phyloP scores from a whole-genome alignment of 2,329 filamentous ascomycete species.

The Iodosphaeria phyllophila region DNA sequence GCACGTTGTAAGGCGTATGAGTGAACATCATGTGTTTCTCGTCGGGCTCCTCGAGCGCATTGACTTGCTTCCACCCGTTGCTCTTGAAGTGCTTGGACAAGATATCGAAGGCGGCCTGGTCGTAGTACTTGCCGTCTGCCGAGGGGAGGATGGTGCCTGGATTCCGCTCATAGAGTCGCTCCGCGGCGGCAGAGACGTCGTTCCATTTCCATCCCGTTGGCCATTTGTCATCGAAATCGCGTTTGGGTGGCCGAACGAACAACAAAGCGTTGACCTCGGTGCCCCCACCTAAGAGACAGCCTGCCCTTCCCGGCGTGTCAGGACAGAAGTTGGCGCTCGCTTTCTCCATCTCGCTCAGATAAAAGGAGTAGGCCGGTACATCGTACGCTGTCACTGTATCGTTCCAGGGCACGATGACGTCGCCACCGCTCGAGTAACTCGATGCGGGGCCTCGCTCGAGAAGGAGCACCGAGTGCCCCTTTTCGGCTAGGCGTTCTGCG shows the following conservation, averaged over 20 bases:
- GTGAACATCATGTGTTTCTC: conserved; percentile 46
- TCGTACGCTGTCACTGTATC: conserved; percentile 49
- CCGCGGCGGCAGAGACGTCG: conserved; percentile 40
- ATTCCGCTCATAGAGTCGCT: conserved; percentile 46
- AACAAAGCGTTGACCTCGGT: conserved; percentile 49
- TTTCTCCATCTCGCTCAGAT: no score
- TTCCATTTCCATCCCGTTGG: conserved; percentile 48
- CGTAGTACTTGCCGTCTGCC: conserved; percentile 43
- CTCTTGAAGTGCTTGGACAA: conserved; percentile 37
- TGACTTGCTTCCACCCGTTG: conserved; percentile 42
- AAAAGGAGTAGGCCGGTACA: conserved; percentile 43
- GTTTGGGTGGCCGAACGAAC: conserved; percentile 39
- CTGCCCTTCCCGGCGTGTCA: conserved; percentile 57
- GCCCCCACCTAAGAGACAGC: conserved; percentile 51
- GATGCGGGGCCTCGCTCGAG: conserved; percentile 42
- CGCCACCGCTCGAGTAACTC: conserved; percentile 43
- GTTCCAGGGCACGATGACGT: conserved; percentile 33
- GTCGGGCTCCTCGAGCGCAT: conserved; percentile 36
- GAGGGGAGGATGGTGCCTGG: conserved; percentile 49
- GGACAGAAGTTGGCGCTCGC: conserved; percentile 45
- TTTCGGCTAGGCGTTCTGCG: conserved; percentile 42
- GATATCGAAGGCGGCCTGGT: conserved; percentile 43
- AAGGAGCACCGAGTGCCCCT: conserved; percentile 45
- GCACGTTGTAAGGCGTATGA: conserved; percentile 47
- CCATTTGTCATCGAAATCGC: conserved; percentile 55